Evolutionary conservation across 257 asterid species (phyloP), one percentile per base, ranked within the genome.

Genomic region (Solanum ahanhuiri): DNA sequence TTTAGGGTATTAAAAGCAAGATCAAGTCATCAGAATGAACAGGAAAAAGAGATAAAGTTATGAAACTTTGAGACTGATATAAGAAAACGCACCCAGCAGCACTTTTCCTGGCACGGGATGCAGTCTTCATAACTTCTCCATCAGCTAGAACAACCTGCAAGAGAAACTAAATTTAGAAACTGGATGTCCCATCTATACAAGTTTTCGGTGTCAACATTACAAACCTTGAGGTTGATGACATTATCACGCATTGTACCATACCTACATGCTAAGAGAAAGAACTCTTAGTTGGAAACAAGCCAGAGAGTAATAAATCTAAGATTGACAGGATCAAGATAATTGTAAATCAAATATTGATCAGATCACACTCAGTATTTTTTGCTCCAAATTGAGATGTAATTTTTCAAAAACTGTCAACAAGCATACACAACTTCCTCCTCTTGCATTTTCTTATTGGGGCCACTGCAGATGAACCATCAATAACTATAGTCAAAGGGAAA

Each of bases 181-280:
- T 43, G 87, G 88, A 51, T 72, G 22, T 66, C 87, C 30, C 43
- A 84, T 87, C 41, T 70, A 87, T 43, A 66, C 81, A 86, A 30
- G 88, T 41, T 86, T 28, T 86, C 23, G 69, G 43, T 67, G 57
- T 88, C 79, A 69, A 60, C 84, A 87, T 64, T 63, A 89, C 96
- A 67, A 85, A 96, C 99, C 99, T 95, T 97, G 70, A 97, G 98
- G 90, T 86, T 95, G 92, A 97, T 94, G 90, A 97, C 98, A 81
- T 97, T 97, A 90, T 95, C 99, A 2, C 98, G 98, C 99, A 97
- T 97, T 82, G 98, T 97, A 64, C 99, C 99, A 86, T 97, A 97
- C 96, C 98, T 94, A 91, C 95, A 94, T 90, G 90, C 90, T 93
- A 93, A 91, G 87, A 92, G 90, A 60, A 79, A 87, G 60, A 86